Base-by-base conservation (phyloP, 352 stramenopile genomes). In the Pythium rishiriense region DNA sequence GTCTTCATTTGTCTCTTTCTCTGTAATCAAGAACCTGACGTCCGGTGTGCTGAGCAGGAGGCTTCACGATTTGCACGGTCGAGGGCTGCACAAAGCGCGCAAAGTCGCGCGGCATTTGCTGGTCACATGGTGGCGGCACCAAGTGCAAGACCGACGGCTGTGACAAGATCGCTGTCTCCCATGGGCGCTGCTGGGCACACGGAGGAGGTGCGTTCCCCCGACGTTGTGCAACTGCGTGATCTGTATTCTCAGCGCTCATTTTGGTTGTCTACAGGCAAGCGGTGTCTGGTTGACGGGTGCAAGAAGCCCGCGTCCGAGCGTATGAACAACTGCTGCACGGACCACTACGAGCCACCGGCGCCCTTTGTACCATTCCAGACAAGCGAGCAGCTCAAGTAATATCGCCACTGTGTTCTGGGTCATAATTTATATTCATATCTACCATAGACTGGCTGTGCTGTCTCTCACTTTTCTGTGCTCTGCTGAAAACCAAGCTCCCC, bases 231-330 rank as follows among this genome's bases (percentile, higher is more conserved):
- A 4, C 10, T 5, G 21, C 22, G 43, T 50, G 22, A 2, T 26
- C 14, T 12, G 25, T 51, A 51, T 4, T 19, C 47, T 17, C 10
- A 41, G 7, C 19, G 28, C n/a, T 22, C 11, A 53, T 7, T 39
- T 0, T 51, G 17, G 7, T 31, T 43, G 10, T 52, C 3, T 42
- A 35, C 35, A 64, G 58, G 58, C 58, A 64, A 64, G 41, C 58
- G 58, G 10, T 64, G 58, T 45, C 25, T 45, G 3, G 48, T 64
- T 5, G 25, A 57, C 21, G 58, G 58, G 21, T 64, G 58, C 47
- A 70, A 72, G 31, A 85, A 84, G 58, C 80, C 75, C n/a, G 79
- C 79, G 47, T 83, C 70, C 35, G 70, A 85, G 64, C 72, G 74
- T 26, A 87, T 69, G n/a, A 75, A 76, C 64, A 83, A 85, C 59